A percentile compares a stretch with the other conserved stretches of the same genome.
Evolutionary conservation across 2,329 filamentous ascomycete genomes (phyloP).

Genomic region (Fusarium algeriense): DNA sequence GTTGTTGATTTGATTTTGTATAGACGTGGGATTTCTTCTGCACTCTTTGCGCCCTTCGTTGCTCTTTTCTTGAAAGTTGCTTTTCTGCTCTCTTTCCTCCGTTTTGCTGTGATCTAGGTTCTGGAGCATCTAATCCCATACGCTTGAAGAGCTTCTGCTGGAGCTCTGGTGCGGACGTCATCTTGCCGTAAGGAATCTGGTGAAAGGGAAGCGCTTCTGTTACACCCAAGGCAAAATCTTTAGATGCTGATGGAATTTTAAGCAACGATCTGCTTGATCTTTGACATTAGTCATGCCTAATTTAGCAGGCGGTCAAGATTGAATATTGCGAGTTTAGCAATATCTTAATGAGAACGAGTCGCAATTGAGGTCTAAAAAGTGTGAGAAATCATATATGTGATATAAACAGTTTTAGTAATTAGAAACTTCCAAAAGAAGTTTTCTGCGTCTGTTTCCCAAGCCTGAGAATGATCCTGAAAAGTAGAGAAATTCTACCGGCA

Average conservation of each 20-base stretch:
- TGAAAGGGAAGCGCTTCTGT: neutral
- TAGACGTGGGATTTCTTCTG: constrained; percentile 67
- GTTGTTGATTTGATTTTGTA: constrained; percentile 35
- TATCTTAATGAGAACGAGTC: neutral
- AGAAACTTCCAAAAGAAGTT: neutral
- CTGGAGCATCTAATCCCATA: constrained; percentile 52
- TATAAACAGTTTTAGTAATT: accelerated
- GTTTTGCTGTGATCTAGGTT: constrained; percentile 28
- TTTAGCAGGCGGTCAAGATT: constrained; percentile 21
- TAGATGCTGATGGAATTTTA: constrained; percentile 12
- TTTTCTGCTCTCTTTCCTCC: constrained; percentile 30
- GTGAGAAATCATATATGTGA: accelerated
- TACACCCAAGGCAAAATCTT: neutral
- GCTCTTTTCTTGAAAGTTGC: constrained; percentile 67
- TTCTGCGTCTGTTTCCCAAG: neutral
- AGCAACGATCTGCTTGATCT: constrained; percentile 11
- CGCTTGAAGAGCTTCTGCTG: constrained; percentile 55
- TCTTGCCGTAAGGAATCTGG: neutral
- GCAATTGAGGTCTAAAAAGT: neutral
- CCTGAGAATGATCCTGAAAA: neutral
- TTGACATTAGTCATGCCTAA: constrained; percentile 4
- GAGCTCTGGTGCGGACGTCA: constrained; percentile 50
- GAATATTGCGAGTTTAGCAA: neutral
- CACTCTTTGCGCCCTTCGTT: constrained; percentile 73
- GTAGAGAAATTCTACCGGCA: constrained; percentile 14